A percentile compares a stretch with the other conserved stretches of the same genome.
Evolutionary conservation across 768 basidiomycete genomes (phyloP).

Genomic region (Rhodotorula paludigena): DNA sequence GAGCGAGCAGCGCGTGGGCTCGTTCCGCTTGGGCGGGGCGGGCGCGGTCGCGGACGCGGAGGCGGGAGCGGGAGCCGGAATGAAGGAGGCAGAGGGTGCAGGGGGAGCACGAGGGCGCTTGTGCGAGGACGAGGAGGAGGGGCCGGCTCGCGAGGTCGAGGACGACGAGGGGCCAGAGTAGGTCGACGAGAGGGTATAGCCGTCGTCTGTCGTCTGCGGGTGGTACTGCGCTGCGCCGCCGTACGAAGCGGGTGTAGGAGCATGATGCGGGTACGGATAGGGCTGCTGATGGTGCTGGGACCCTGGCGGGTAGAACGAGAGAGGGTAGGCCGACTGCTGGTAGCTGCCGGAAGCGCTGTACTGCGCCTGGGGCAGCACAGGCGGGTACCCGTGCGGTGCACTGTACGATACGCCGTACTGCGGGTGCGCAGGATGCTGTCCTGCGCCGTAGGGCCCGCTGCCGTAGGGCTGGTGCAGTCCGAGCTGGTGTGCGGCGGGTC

Average conservation of each 20-base stretch:
- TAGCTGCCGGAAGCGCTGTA: no score
- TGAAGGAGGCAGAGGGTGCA: background rate
- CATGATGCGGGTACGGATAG: background rate
- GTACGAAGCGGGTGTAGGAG: background rate
- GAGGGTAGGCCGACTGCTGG: conserved; percentile 2
- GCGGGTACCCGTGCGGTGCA: background rate
- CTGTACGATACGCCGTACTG: background rate
- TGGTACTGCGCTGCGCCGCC: conserved; percentile 2
- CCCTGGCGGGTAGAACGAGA: conserved; percentile 30
- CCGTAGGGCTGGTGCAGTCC: background rate
- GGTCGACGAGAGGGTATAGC: conserved; percentile 24
- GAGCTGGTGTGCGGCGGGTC: background rate
- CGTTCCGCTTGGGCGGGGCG: background rate
- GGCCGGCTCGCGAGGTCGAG: background rate
- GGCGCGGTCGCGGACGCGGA: background rate
- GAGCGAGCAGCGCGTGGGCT: background rate
- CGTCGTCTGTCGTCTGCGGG: conserved; percentile 5
- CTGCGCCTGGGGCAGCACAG: background rate
- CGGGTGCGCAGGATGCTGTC: background rate
- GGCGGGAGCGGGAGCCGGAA: background rate
- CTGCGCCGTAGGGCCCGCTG: background rate
- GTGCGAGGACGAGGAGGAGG: background rate
- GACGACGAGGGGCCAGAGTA: conserved; percentile 1
- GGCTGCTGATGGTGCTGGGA: background rate
- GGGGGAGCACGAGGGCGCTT: no score